Evolutionary conservation across 1,284 basidiomycete genomes (phyloP).

Genomic region (Coniophora puteana): DNA sequence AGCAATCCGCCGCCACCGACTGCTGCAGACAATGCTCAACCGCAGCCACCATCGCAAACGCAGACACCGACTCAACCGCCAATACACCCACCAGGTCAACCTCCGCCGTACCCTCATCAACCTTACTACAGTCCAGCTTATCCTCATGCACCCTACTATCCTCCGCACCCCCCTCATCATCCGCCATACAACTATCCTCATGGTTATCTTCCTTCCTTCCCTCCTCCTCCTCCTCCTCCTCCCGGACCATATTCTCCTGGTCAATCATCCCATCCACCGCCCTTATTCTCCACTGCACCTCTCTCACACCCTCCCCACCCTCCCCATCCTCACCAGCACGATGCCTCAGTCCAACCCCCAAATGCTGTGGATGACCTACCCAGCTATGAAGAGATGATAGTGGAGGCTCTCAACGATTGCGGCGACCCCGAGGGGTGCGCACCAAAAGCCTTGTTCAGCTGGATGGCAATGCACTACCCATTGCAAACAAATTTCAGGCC

Average conservation of each 20-base stretch:
- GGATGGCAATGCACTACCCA: constrained; percentile 79
- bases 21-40: constrained; percentile 6
- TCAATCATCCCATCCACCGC: constrained; percentile 23
- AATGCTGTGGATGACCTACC: constrained; percentile 60
- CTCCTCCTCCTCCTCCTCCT: constrained; percentile 42
- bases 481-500: constrained; percentile 81
- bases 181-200: constrained; percentile 32
- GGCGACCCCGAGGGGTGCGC: constrained; percentile 66
- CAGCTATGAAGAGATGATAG: constrained; percentile 85
- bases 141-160: constrained; percentile 60
- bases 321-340: constrained; percentile 11
- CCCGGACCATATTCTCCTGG: constrained; percentile 28
- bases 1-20: constrained; percentile 10
- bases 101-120: constrained; percentile 44
- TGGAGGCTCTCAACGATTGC: constrained; percentile 63
- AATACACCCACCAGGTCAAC: constrained; percentile 27
- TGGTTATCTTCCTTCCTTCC: constrained; percentile 40
- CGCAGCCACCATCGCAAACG: constrained; percentile 16
- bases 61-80: constrained; percentile 18
- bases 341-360: constrained; percentile 21
- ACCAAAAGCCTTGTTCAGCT: constrained; percentile 75
- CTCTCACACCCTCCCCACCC: constrained; percentile 20
- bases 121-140: constrained; percentile 49
- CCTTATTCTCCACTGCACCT: constrained; percentile 24
- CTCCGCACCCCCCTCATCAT: constrained; percentile 28